These are phyloP conservation scores for Pisolithus orientalis DNA, from an alignment of 768 basidiomycete genomes.

Conservation along the genomic window DNA sequence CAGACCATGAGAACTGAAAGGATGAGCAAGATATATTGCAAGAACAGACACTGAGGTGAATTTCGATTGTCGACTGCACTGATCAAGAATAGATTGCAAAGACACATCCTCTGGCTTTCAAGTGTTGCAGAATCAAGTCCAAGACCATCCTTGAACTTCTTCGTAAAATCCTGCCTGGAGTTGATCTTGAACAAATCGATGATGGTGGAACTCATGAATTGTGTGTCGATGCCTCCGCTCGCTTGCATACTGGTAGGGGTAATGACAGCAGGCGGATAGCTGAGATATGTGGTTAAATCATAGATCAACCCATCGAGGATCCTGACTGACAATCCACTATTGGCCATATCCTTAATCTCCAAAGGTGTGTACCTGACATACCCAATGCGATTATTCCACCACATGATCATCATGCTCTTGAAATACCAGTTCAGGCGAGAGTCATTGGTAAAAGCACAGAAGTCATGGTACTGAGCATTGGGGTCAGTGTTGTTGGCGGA, in stretches of 20 bases:
- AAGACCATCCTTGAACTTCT: conserved; percentile 50
- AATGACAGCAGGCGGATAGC: conserved; percentile 51
- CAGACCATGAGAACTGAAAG: conserved; percentile 89
- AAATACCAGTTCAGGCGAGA: conserved; percentile 98
- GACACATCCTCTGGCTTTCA: conserved; percentile 72
- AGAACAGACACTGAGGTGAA: conserved; percentile 87
- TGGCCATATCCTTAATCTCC: conserved; percentile 68
- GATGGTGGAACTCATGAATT: conserved; percentile 71
- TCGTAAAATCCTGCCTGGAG: conserved; percentile 79
- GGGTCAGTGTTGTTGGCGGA: conserved; percentile 70
- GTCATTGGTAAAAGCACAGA: conserved; percentile 83
- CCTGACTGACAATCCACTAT: conserved; percentile 57
- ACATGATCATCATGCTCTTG: conserved; percentile 88
- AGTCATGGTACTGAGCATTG: conserved; percentile 90
- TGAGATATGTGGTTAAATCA: conserved; percentile 79
- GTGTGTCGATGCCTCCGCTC: conserved; percentile 33
- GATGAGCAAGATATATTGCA: conserved; percentile 84
- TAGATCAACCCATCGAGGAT: conserved; percentile 86
- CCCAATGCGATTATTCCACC: conserved; percentile 81
- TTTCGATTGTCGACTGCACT: conserved; percentile 91
- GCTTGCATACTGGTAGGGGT: conserved; percentile 45
- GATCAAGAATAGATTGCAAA: conserved; percentile 88
- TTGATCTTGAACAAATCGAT: conserved; percentile 70
- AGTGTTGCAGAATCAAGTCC: conserved; percentile 56
- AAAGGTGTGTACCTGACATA: conserved; percentile 81